Evolutionary conservation across 75 land plant species (phyloP).

Genomic region (Adiantum capillusveneris): DNA sequence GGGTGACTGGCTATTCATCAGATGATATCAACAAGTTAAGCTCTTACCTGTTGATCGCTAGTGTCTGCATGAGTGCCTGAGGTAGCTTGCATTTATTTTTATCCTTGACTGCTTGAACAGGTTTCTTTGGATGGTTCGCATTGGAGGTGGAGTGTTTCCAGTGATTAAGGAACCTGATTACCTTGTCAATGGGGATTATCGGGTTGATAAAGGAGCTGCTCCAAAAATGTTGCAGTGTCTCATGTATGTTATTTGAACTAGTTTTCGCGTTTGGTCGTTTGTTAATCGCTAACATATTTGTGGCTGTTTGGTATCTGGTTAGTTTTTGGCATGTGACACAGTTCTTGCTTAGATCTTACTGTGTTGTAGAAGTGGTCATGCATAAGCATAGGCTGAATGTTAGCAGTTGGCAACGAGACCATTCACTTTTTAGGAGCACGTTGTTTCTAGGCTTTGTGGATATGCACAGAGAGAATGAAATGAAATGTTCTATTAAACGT

Average conservation of each 20-base stretch:
- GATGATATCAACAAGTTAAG: conserved; percentile 99
- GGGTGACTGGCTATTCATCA: conserved; percentile 97
- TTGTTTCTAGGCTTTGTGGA: too few species aligned
- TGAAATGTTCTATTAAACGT: too few species aligned
- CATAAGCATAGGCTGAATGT: too few species aligned
- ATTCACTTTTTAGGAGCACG: too few species aligned
- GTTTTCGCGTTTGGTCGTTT: too few species aligned
- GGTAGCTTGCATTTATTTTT: too few species aligned
- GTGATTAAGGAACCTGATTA: conserved; percentile 97
- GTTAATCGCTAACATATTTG: background rate
- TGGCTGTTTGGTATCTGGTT: background rate
- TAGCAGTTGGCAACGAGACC: too few species aligned
- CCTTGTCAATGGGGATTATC: conserved; percentile 97
- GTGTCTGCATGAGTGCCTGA: too few species aligned
- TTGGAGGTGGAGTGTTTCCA: conserved; percentile 99
- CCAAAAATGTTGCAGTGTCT: conserved; percentile 98
- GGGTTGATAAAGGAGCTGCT: conserved; percentile 98
- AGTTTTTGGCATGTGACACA: too few species aligned
- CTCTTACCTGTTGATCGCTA: background rate
- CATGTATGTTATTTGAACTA: conserved; percentile 66
- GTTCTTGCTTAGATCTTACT: too few species aligned
- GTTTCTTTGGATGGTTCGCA: conserved; percentile 99
- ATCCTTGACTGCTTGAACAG: conserved; percentile 24
- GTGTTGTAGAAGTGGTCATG: too few species aligned
- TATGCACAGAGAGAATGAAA: too few species aligned